Evolutionary conservation across 495 filamentous ascomycete species (phyloP).

Genomic region (Pseudomonodictys pantanalensis): DNA sequence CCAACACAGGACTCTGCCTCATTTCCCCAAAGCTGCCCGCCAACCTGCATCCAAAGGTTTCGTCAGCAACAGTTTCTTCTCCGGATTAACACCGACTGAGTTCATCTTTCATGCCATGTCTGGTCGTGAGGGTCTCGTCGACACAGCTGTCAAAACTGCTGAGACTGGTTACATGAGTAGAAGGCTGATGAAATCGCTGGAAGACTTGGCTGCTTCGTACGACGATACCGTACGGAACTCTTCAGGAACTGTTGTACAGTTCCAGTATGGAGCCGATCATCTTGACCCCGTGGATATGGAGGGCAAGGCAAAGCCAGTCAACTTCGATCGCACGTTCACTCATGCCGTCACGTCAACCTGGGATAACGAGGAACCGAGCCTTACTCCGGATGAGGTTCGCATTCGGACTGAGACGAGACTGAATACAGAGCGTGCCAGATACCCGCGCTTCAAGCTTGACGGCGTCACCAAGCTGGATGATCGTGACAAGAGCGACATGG

Average conservation of each 20-base stretch:
- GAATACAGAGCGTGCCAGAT: slow-evolving; percentile 59
- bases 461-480: slow-evolving; percentile 52
- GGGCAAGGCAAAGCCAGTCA: slow-evolving; percentile 84
- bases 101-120: slow-evolving; percentile 99
- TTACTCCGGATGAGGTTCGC: slow-evolving; percentile 73
- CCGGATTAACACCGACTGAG: slow-evolving; percentile 82
- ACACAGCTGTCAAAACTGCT: slow-evolving; percentile 99
- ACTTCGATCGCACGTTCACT: slow-evolving; percentile 88
- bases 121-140: slow-evolving; percentile 95
- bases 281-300: slow-evolving; percentile 98
- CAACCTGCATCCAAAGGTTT: slow-evolving; percentile 94
- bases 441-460: slow-evolving; percentile 49
- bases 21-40: slow-evolving; percentile 89
- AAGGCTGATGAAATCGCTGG: slow-evolving; percentile 94
- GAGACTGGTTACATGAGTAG: slow-evolving; percentile 99
- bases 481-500: slow-evolving; percentile 59
- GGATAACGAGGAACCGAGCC: slow-evolving; percentile 65
- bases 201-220: slow-evolving; percentile 88
- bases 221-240: slow-evolving; percentile 93
- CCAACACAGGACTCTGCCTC: slow-evolving; percentile 88
- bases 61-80: slow-evolving; percentile 95
- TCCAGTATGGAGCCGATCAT: slow-evolving; percentile 93
- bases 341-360: slow-evolving; percentile 77
- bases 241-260: slow-evolving; percentile 81
- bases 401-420: slow-evolving; percentile 63